Evolutionary conservation across 768 basidiomycete genomes (phyloP), one percentile per base, ranked within the genome.

Genomic region (Udeniomyces megalosporus): DNA sequence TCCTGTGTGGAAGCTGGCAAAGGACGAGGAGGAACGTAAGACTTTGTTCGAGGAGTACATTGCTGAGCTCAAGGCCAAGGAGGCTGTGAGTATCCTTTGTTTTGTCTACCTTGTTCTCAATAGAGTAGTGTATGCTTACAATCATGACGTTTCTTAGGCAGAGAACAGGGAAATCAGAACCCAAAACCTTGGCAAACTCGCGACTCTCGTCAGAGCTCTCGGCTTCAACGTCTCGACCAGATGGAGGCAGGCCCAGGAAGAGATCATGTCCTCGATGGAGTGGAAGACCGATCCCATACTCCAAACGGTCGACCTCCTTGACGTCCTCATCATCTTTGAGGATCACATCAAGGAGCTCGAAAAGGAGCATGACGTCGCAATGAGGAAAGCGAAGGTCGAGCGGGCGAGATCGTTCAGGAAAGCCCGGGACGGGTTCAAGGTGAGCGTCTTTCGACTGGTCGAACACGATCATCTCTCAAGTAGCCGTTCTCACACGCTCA

Each of bases 31-130:
- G 75, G 95, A 99, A 75, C 78, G 92, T 64, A 83, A 77, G 69
- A 78, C 85, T 51, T 82, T 99, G 61, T 92, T 96, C 61, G 89
- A 95, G 59, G 95, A 96, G 73, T 91, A 91, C 69, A 82, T 93
- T 3, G 66, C 78, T 5, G 90, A 90, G 67, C 77, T 97, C 60
- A 88, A 85, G 74, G 81, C 85, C 59, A 83, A 85, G 61, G 92
- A 96, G 77, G 82, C 88, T 79, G 88, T 63, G 11, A 24, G 53
- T 62, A 8, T 26, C 20, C 24, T 32, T 4, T 29, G 42, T 46
- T 3, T 14, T 4, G 2, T 53, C 4, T 1, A 3, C 8, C 2
- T 26, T 58, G 32, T 34, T 12, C 15, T 20, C 38, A 1, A 28
- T 20, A n/a, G n/a, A n/a, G n/a, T n/a, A n/a, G n/a, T n/a, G n/a